Conservation (phyloP, 257 asterid genomes). For the Nicotiana attenuata region DNA sequence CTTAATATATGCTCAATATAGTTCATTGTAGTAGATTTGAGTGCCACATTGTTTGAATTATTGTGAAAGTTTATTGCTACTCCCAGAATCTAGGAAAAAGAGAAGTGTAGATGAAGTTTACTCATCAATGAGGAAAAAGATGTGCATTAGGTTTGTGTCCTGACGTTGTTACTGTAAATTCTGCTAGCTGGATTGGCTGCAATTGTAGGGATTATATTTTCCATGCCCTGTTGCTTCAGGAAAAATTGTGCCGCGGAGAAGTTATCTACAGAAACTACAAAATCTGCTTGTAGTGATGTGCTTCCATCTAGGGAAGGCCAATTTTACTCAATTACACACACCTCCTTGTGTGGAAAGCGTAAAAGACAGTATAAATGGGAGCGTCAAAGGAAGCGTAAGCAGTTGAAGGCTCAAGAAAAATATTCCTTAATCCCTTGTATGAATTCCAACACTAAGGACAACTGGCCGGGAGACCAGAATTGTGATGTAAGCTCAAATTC, state of each 20-base stretch:
- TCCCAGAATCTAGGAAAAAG: constrained; percentile 47
- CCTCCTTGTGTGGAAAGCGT: constrained; percentile 37
- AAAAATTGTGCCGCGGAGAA: constrained; percentile 10
- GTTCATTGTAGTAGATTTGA: not conserved
- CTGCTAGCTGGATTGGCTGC: constrained; percentile 19
- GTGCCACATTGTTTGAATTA: not conserved
- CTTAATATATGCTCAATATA: not conserved
- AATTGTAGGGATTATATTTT: constrained; percentile 27
- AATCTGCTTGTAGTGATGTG: constrained; percentile 24
- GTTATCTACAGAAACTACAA: constrained; percentile 22
- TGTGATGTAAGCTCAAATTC: not conserved
- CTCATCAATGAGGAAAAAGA: constrained; percentile 26
- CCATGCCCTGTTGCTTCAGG: constrained; percentile 9
- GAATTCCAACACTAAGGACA: not conserved
- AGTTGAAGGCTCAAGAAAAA: constrained; percentile 29
- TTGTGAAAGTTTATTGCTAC: not conserved
- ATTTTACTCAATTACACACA: constrained; percentile 26
- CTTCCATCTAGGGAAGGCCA: constrained; percentile 19
- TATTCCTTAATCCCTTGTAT: constrained; percentile 28
- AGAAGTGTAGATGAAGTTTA: constrained; percentile 37
- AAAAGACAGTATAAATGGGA: constrained; percentile 51
- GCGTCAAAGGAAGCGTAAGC: constrained; percentile 49
- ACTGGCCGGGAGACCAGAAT: not conserved
- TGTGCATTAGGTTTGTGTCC: constrained; percentile 18
- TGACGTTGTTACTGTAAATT: constrained; percentile 28